Percentiles rank a stretch among this genome's conserved stretches.
These are phyloP conservation scores for Akebia trifoliata DNA, from an alignment of 164 flowering plant species.

Conservation along the genomic window DNA sequence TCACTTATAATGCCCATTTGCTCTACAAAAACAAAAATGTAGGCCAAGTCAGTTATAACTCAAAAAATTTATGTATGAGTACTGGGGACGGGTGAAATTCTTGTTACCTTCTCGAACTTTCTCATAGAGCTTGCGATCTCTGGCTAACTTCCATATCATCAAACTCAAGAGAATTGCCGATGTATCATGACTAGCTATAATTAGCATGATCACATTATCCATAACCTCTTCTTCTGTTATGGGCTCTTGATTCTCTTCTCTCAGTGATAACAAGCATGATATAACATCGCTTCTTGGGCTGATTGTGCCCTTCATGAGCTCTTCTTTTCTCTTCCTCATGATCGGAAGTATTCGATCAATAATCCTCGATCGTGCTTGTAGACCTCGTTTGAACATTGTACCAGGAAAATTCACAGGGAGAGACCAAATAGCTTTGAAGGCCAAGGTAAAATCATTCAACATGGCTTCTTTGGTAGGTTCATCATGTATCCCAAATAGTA, in stretches of 20 bases:
- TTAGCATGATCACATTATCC: conserved; percentile 12
- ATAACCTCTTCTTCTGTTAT: conserved; percentile 13
- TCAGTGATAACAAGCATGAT: conserved; percentile 11
- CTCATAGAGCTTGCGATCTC: conserved; percentile 8
- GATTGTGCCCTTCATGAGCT: conserved; percentile 5
- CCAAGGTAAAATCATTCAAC: conserved; percentile 10
- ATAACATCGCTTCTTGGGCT: conserved; percentile 13
- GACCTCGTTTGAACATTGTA: conserved; percentile 7
- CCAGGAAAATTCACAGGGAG: conserved; percentile 23
- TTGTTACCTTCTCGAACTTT: conserved; percentile 20
- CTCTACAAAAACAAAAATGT: conserved; percentile 8
- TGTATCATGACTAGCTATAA: conserved; percentile 19
- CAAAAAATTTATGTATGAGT: not conserved
- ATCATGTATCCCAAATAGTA: conserved; percentile 17
- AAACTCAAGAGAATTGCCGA: conserved; percentile 18
- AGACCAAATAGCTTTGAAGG: conserved; percentile 14
- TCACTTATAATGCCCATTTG: conserved; percentile 16
- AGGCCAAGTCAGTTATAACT: not conserved
- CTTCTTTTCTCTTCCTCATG: conserved; percentile 10
- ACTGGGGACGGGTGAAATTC: not conserved
- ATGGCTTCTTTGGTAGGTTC: conserved; percentile 9
- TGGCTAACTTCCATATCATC: conserved; percentile 20
- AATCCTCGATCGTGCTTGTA: conserved; percentile 18
- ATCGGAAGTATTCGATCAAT: conserved; percentile 9
- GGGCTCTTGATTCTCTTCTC: conserved; percentile 12